phyloP scores from a whole-genome alignment of 306 rosid genomes.

The Crataegus laevigata region DNA sequence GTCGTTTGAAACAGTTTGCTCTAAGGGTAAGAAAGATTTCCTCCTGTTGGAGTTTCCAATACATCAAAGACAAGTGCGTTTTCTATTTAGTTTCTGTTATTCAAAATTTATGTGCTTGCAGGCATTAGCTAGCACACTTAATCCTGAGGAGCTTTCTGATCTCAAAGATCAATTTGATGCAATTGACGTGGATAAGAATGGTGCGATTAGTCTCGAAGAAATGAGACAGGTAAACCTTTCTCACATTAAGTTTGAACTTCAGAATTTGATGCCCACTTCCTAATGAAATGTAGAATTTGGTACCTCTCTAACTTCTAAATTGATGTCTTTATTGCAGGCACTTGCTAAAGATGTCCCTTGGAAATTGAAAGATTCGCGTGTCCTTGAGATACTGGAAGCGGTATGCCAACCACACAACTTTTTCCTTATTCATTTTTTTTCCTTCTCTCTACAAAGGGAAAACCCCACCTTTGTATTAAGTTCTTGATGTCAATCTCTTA shows the following conservation, averaged over 20 bases:
- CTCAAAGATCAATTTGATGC: slow-evolving; percentile 95
- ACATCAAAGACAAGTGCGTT: slow-evolving; percentile 2
- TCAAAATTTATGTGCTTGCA: slow-evolving; percentile 30
- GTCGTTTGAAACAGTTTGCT: slow-evolving; percentile 97
- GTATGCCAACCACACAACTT: slow-evolving; percentile 33
- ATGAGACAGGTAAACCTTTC: slow-evolving; percentile 75
- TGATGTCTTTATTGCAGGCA: slow-evolving; percentile 55
- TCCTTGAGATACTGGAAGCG: slow-evolving; percentile 84
- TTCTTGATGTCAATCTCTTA: slow-evolving; percentile 4
- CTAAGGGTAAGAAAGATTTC: slow-evolving; percentile 53
- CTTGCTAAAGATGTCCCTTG: slow-evolving; percentile 98
- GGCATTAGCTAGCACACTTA: slow-evolving; percentile 97
- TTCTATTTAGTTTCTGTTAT: slow-evolving; percentile 3
- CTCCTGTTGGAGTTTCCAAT: slow-evolving; percentile 1
- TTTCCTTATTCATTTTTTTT: neutral
- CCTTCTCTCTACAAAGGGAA: neutral
- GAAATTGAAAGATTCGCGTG: slow-evolving; percentile 89
- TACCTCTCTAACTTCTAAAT: slow-evolving; percentile 6
- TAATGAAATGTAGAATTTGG: neutral
- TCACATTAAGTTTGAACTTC: neutral
- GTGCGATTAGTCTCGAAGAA: slow-evolving; percentile 93
- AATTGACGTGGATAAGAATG: slow-evolving; percentile 94
- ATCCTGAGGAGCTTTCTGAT: slow-evolving; percentile 78
- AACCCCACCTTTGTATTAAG: neutral
- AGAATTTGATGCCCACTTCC: neutral